These are phyloP conservation scores for Fusarium buharicum DNA, from an alignment of 2,329 filamentous ascomycete genomes.

Conservation along the genomic window DNA sequence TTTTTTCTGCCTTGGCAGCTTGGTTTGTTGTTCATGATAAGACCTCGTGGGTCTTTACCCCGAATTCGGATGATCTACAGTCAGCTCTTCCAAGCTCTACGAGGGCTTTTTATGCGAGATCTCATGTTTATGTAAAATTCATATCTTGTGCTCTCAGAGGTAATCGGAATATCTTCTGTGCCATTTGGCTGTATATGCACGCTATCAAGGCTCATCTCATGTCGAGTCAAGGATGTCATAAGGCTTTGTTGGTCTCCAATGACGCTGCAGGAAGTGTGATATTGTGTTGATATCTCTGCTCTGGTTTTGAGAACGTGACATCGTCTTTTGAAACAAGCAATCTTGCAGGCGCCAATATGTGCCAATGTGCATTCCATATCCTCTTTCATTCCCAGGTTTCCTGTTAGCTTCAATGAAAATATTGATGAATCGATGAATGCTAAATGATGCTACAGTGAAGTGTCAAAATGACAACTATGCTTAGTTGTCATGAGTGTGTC, in stretches of 20 bases:
- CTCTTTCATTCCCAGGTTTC: neutral
- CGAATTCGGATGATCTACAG: neutral
- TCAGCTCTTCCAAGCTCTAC: slow-evolving; percentile 3
- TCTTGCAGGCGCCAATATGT: neutral
- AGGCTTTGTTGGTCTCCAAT: slow-evolving; percentile 7
- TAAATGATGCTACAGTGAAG: neutral
- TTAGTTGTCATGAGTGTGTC: neutral
- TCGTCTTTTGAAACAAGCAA: neutral
- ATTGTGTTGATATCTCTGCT: neutral
- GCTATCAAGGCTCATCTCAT: neutral
- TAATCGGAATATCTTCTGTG: neutral
- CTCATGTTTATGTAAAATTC: neutral
- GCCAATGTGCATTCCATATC: neutral
- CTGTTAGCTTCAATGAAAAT: neutral
- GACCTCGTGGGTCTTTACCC: slow-evolving; percentile 1
- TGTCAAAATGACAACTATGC: neutral
- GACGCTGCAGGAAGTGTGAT: neutral
- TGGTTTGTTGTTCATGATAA: neutral
- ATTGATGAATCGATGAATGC: neutral
- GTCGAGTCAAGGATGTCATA: neutral
- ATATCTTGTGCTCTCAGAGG: neutral
- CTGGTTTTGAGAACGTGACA: neutral
- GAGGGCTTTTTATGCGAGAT: neutral
- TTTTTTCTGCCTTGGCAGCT: slow-evolving; percentile 4
- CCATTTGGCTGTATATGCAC: neutral